Conservation (phyloP, 441 rosid genomes). For the Breynia disticha region DNA sequence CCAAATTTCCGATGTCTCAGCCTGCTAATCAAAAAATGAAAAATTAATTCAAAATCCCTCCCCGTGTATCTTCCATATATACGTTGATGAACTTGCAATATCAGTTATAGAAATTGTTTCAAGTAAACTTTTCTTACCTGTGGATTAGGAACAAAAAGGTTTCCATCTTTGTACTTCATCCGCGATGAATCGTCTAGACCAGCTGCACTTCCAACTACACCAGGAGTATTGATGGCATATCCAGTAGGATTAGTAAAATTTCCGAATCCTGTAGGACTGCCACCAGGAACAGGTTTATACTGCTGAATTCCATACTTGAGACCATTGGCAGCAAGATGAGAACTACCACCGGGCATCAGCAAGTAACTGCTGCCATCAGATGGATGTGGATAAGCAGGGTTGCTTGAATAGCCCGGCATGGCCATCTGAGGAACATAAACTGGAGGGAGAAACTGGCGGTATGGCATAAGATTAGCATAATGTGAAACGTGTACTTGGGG, state of each 20-base stretch:
- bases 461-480: conserved; percentile 70
- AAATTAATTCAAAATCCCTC: too few species aligned
- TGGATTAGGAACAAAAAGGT: conserved; percentile 66
- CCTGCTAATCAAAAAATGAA: conserved; percentile 32
- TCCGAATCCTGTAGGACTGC: conserved; percentile 77
- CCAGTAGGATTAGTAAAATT: conserved; percentile 58
- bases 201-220: conserved; percentile 53
- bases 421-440: conserved; percentile 84
- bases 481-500: conserved; percentile 88
- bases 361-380: conserved; percentile 69
- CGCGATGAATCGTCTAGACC: conserved; percentile 83
- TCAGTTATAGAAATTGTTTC: background rate
- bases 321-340: conserved; percentile 62
- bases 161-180: conserved; percentile 75
- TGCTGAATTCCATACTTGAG: conserved; percentile 89
- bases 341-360: conserved; percentile 82
- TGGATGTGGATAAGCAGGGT: conserved; percentile 79
- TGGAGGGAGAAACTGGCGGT: conserved; percentile 75
- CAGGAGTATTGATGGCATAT: conserved; percentile 65
- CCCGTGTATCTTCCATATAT: too few species aligned
- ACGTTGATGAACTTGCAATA: background rate
- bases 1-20: conserved; percentile 89
- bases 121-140: conserved; percentile 36
- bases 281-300: conserved; percentile 65
- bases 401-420: conserved; percentile 79